Conservation (phyloP, 2,329 filamentous ascomycete species). For the Aspergillus chevalieri region DNA sequence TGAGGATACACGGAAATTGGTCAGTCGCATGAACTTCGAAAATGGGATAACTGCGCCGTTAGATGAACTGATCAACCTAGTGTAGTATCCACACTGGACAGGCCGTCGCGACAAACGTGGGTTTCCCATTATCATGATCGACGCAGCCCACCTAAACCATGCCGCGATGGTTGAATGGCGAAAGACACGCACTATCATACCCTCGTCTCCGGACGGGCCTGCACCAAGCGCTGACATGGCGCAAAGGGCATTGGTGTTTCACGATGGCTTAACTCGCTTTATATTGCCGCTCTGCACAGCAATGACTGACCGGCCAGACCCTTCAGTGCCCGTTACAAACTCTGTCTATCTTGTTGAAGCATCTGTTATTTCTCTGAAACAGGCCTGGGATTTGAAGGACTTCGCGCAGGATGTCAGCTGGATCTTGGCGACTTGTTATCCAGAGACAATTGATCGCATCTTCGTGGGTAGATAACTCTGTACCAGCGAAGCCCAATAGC, state of each 20-base stretch:
- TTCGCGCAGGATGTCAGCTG: conserved; percentile 18
- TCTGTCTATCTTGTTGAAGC: conserved; percentile 18
- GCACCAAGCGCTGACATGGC: conserved; percentile 11
- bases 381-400: conserved; percentile 15
- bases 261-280: conserved; percentile 16
- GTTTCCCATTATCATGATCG: conserved; percentile 15
- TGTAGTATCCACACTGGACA: conserved; percentile 23
- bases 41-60: background rate
- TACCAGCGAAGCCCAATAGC: background rate
- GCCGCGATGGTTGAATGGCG: conserved; percentile 11
- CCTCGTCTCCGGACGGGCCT: background rate
- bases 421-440: conserved; percentile 22
- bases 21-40: conserved; percentile 3
- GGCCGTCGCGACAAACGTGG: conserved; percentile 17
- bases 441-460: conserved; percentile 18
- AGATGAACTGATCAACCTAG: background rate
- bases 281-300: conserved; percentile 20
- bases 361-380: conserved; percentile 12
- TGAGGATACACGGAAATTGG: conserved; percentile 14
- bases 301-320: conserved; percentile 7
- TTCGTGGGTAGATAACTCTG: conserved; percentile 10
- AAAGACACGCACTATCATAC: conserved; percentile 2
- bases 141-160: conserved; percentile 9
- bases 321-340: conserved; percentile 6
- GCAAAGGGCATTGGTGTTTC: conserved; percentile 13